Conservation (phyloP, 345 rosid species). For the Xanthoceras sorbifolium region DNA sequence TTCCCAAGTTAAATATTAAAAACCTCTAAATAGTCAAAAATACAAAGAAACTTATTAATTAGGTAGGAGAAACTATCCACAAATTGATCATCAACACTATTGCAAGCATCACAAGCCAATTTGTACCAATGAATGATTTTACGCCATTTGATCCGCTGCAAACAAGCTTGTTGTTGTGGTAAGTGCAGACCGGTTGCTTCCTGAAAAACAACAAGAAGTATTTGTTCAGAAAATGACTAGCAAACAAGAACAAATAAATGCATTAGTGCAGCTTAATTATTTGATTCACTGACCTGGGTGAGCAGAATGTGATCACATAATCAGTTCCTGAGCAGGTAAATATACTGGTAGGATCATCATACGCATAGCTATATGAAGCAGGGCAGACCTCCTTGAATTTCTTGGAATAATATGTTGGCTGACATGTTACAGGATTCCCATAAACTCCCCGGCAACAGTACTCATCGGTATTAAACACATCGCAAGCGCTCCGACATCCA, state of each 20-base stretch:
- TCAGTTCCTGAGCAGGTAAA: constrained; percentile 70
- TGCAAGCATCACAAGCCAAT: constrained; percentile 38
- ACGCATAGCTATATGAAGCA: constrained; percentile 80
- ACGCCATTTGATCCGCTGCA: constrained; percentile 55
- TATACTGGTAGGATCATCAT: constrained; percentile 84
- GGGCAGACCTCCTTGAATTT: constrained; percentile 85
- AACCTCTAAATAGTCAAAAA: neutral
- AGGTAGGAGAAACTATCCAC: constrained; percentile 15
- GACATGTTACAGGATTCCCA: constrained; percentile 57
- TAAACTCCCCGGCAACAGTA: constrained; percentile 76
- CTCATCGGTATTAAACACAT: constrained; percentile 81
- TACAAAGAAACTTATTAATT: neutral
- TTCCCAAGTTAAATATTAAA: neutral
- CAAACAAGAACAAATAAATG: neutral
- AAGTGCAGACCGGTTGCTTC: constrained; percentile 65
- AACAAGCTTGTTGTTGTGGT: constrained; percentile 60
- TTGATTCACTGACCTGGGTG: constrained; percentile 46
- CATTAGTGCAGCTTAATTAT: too few species aligned
- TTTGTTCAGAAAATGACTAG: neutral
- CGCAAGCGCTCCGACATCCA: constrained; percentile 87
- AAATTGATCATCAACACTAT: constrained; percentile 22
- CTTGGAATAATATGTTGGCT: constrained; percentile 75
- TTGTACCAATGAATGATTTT: constrained; percentile 35
- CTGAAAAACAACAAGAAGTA: constrained; percentile 32
- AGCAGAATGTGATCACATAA: constrained; percentile 74